Conservation (phyloP, 768 basidiomycete genomes). For the Amanita polypyramis region DNA sequence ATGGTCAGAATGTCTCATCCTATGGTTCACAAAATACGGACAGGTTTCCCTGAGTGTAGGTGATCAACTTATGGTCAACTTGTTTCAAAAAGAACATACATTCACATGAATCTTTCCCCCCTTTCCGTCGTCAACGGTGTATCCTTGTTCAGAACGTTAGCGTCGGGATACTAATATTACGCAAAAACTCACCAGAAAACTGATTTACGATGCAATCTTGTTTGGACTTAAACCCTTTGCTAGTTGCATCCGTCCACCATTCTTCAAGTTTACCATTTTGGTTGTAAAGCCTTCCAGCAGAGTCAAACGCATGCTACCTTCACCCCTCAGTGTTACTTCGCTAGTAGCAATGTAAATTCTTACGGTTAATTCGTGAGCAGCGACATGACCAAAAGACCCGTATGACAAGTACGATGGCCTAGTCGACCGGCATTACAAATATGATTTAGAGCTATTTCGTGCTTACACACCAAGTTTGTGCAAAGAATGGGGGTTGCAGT, state of each 20-base stretch:
- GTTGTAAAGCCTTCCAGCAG: conserved; percentile 84
- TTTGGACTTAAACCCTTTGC: conserved; percentile 69
- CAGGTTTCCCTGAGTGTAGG: conserved; percentile 54
- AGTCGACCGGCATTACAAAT: conserved; percentile 8
- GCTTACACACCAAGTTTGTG: conserved; percentile 50
- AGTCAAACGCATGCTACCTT: conserved; percentile 79
- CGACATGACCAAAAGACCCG: conserved; percentile 88
- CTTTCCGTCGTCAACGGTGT: conserved; percentile 77
- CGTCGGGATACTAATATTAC: conserved; percentile 1
- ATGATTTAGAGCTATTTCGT: not conserved
- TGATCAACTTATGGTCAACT: conserved; percentile 4
- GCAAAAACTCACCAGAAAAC: conserved; percentile 54
- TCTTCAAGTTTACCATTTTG: conserved; percentile 77
- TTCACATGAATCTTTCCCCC: conserved; percentile 82
- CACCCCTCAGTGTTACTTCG: not conserved
- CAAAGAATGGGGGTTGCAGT: conserved; percentile 87
- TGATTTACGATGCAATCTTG: conserved; percentile 89
- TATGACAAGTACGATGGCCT: conserved; percentile 89
- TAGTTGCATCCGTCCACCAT: conserved; percentile 92
- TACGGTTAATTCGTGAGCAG: conserved; percentile 86
- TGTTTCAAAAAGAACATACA: conserved; percentile 28
- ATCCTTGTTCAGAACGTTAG: conserved; percentile 20
- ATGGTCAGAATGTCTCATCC: conserved; percentile 8
- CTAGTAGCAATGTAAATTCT: conserved; percentile 13
- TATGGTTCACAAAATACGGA: conserved; percentile 20